Base-by-base conservation (phyloP, 192 early-diverging fungal genomes). In the Obelidium mucronatum region DNA sequence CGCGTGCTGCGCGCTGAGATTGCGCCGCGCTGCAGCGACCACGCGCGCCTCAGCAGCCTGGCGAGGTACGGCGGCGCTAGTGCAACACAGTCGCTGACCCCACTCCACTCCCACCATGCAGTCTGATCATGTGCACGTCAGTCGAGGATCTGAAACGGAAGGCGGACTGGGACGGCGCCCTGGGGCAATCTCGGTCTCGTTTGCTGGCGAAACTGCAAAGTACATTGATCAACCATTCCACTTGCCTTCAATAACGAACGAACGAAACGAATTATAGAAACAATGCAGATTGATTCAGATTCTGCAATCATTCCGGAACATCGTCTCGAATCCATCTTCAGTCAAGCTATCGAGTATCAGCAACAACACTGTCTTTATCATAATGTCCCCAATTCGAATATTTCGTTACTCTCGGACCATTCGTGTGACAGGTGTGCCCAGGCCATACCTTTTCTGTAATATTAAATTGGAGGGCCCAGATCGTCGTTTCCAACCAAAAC, bases 231-330 rank as follows among this genome's bases (percentile, higher is more conserved):
- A n/a, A n/a, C n/a, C n/a, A n/a, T n/a, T n/a, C n/a, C n/a, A n/a
- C n/a, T n/a, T n/a, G n/a, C n/a, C n/a, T n/a, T n/a, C n/a, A n/a
- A n/a, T n/a, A n/a, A n/a, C n/a, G n/a, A n/a, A n/a, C n/a, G n/a
- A n/a, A n/a, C n/a, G n/a, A n/a, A n/a, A n/a, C n/a, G n/a, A n/a
- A n/a, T n/a, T n/a, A n/a, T n/a, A n/a, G n/a, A n/a, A n/a, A n/a
- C n/a, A n/a, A n/a, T n/a, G n/a, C n/a, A n/a, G n/a, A n/a, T n/a
- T n/a, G n/a, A n/a, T n/a, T n/a, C n/a, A n/a, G n/a, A n/a, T n/a
- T n/a, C n/a, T n/a, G n/a, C n/a, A 52, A 97, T 97, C 93, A 92
- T 99, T 63, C 98, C 97, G 3, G 88, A 90, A 36, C 85, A 85
- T 51, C 87, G 98, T n/a, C 85, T 99, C 53, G 88, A 96, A 63